Percentiles rank a stretch among this genome's conserved stretches.
Evolutionary conservation across 176 grass and related monocot genomes (phyloP).

Genomic region (Zoysia pacifica): DNA sequence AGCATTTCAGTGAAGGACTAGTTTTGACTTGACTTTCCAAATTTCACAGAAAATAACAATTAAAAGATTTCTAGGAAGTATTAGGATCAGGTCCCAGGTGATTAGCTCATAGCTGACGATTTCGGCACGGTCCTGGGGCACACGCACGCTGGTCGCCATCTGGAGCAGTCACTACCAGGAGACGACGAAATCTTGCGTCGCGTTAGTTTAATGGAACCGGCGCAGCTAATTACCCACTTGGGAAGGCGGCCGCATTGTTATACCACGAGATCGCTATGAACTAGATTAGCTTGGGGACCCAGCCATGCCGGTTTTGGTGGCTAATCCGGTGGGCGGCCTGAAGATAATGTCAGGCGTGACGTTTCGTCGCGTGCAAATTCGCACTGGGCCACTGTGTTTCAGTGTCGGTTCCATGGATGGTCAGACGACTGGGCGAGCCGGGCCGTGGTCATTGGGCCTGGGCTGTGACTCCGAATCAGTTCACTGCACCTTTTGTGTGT

Average conservation of each 20-base stretch:
- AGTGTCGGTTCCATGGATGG: neutral
- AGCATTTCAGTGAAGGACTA: no score
- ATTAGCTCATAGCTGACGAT: no score
- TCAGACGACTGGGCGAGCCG: no score
- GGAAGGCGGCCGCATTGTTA: constrained; percentile 11
- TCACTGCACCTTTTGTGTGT: no score
- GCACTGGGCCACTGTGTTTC: neutral
- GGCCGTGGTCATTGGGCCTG: no score
- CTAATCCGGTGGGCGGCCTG: constrained; percentile 39
- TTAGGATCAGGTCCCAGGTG: no score
- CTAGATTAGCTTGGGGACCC: neutral
- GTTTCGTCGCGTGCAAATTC: neutral
- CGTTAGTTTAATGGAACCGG: neutral
- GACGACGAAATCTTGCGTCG: neutral
- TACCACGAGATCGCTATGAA: no score
- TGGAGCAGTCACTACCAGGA: neutral
- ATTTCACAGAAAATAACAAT: no score
- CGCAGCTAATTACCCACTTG: constrained; percentile 32
- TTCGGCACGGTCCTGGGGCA: no score
- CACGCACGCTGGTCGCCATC: neutral
- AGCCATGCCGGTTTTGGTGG: neutral
- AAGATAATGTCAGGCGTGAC: constrained; percentile 23
- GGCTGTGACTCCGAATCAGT: no score
- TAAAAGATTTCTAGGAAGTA: no score
- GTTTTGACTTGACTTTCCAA: no score